Conservation (phyloP, 352 stramenopile species). For the Phytophthora colocasiae region DNA sequence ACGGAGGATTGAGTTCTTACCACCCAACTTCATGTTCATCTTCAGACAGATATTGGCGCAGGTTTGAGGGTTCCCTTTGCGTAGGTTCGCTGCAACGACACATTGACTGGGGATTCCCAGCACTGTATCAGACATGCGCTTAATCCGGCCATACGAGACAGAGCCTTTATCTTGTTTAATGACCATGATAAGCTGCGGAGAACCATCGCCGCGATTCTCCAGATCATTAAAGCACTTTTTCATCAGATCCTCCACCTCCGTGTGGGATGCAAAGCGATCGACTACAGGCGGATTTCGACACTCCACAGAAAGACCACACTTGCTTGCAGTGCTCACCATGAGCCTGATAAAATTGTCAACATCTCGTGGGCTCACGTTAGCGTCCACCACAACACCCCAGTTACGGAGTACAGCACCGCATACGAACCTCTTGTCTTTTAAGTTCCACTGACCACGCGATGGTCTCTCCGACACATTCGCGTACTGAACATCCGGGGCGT, state of each 20-base stretch:
- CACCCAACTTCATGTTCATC: slow-evolving; percentile 78
- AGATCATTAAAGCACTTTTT: slow-evolving; percentile 52
- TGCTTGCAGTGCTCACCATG: slow-evolving; percentile 40
- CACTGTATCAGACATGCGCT: slow-evolving; percentile 67
- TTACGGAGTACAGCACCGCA: slow-evolving; percentile 44
- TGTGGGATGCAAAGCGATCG: slow-evolving; percentile 15
- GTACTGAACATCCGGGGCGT: slow-evolving; percentile 69
- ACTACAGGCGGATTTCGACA: slow-evolving; percentile 37
- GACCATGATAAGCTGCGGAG: slow-evolving; percentile 62
- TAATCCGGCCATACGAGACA: slow-evolving; percentile 59
- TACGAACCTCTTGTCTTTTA: slow-evolving; percentile 74
- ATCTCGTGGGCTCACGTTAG: slow-evolving; percentile 34
- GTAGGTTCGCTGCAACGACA: slow-evolving; percentile 52
- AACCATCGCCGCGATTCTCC: slow-evolving; percentile 23
- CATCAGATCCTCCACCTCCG: slow-evolving; percentile 70
- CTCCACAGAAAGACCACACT: slow-evolving; percentile 45
- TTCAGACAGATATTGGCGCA: slow-evolving; percentile 71
- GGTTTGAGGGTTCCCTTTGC: slow-evolving; percentile 51
- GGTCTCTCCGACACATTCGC: slow-evolving; percentile 67
- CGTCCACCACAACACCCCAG: slow-evolving; percentile 64
- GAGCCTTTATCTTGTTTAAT: slow-evolving; percentile 51
- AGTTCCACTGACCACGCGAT: slow-evolving; percentile 68
- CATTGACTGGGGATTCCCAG: slow-evolving; percentile 76
- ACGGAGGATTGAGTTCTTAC: slow-evolving; percentile 63
- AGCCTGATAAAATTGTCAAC: slow-evolving; percentile 47